Base-by-base conservation (phyloP, 2,329 filamentous ascomycete genomes). In the Lachnellula suecica region DNA sequence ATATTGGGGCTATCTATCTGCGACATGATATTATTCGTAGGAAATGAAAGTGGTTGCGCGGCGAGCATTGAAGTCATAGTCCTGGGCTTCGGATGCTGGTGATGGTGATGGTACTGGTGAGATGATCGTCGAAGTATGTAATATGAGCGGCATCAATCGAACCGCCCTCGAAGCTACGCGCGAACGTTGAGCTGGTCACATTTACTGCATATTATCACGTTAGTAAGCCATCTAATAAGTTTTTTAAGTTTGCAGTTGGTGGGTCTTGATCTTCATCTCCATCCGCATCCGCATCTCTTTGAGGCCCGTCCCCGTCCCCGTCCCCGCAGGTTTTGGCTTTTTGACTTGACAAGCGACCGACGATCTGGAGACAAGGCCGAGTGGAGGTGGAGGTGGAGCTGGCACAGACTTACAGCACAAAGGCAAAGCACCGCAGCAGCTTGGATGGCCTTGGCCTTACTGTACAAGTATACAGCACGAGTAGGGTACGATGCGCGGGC, bases 41-140 rank as follows among this genome's bases (percentile, higher is more conserved):
- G 24, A 44, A 66, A 63, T 23, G 51, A 53, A 29, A 59, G 58
- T 20, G 63, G 53, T 52, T 63, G 62, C 44, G 58, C 59, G 52
- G 59, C 46, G n/a, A 67, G 52, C 54, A 66, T 55, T 22, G 64
- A 66, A 66, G 63, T 68, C 66, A 68, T 68, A 61, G 59, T 67
- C 55, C 54, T 45, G 53, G 34, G 48, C 38, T 9, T 46, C 22
- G n/a, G n/a, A n/a, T n/a, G 20, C 7, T 15, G 22, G 35, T 31
- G 27, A 44, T n/a, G n/a, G n/a, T n/a, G n/a, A 34, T 23, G 35
- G 15, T 4, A 10, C 22, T 3, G 25, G 23, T 25, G 20, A 15
- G 13, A 19, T 25, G 23, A 31, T 20, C 3, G 8, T n/a, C 38
- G 37, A 40, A 51, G 44, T 17, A 11, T 49, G 17, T n/a, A 15